Base-by-base conservation (phyloP, 768 basidiomycete genomes). In the Cyclocybe aegerita region DNA sequence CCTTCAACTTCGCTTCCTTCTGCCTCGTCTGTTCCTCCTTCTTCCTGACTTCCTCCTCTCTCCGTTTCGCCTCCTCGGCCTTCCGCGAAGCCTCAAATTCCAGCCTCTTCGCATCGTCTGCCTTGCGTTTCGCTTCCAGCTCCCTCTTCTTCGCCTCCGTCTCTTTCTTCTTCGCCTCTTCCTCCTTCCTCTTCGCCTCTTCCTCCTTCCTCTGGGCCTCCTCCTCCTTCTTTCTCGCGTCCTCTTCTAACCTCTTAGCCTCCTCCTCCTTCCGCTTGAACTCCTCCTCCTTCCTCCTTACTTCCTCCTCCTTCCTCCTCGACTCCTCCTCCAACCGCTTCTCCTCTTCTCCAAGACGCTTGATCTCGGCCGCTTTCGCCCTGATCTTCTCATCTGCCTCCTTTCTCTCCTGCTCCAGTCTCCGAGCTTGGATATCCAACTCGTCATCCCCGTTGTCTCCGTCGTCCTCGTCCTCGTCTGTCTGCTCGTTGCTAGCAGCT, bases 111-210 rank as follows among this genome's bases (percentile, higher is more conserved):
- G 57, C 47, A 31, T 72, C 57, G 56, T 62, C 48, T 56, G 66
- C 55, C 65, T 67, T 51, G 58, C 42, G 59, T 38, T 54, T 60
- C 12, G 55, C 54, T 42, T 56, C 59, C 59, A 66, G 43, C 55
- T 54, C 51, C 57, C 46, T 55, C 48, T 52, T 56, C 41, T 49
- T 46, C 2, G 53, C 52, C 36, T 71, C 70, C 40, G 59, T 61
- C 46, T 73, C 70, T 44, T 61, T 65, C 39, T 53, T 50, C 48
- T 50, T 67, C 0, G 59, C 63, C 42, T 71, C 66, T 29, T 63
- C 60, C 46, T 60, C 64, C 36, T 54, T 48, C 57, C 44, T 40
- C 43, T 53, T 45, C 47, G 45, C 42, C 46, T 58, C 49, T 38
- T 54, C 50, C 35, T 63, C 54, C 50, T 57, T 50, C 48, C 56